These are phyloP conservation scores for Coffea eugenioides DNA, from an alignment of 257 asterid genomes.

Conservation along the genomic window DNA sequence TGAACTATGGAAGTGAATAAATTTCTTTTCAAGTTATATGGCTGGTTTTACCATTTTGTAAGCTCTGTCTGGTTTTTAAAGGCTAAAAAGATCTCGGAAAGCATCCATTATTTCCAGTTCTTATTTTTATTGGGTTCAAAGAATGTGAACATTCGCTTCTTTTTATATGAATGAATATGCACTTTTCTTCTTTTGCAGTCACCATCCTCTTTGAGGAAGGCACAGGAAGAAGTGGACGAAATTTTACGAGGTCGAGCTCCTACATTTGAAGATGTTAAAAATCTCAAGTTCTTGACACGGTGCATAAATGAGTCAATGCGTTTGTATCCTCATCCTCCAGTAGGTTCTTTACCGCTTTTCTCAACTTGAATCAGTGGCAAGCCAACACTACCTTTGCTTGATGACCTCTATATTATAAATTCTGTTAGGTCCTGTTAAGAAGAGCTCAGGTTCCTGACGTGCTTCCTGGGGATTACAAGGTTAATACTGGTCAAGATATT, in stretches of 20 bases:
- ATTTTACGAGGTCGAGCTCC: constrained; percentile 80
- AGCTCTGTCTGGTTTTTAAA: background rate
- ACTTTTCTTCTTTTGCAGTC: constrained; percentile 40
- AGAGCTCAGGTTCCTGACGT: constrained; percentile 81
- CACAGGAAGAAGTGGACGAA: constrained; percentile 86
- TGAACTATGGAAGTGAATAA: background rate
- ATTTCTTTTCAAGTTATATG: too few relatives aligned
- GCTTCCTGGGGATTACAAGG: constrained; percentile 90
- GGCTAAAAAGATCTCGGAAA: too few relatives aligned
- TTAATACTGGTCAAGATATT: constrained; percentile 88
- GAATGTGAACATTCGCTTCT: background rate
- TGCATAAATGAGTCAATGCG: constrained; percentile 94
- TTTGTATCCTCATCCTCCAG: constrained; percentile 97
- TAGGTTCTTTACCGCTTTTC: constrained; percentile 34
- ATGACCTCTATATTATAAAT: constrained; percentile 15
- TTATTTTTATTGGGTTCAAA: background rate
- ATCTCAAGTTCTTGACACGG: constrained; percentile 80
- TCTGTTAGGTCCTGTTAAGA: constrained; percentile 68
- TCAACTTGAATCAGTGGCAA: background rate
- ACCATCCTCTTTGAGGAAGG: constrained; percentile 62
- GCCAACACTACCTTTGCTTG: background rate
- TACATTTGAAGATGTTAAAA: constrained; percentile 72
- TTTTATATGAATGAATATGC: background rate
- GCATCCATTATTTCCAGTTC: background rate
- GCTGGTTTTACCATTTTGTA: background rate